Evolutionary conservation across 2,329 filamentous ascomycete genomes (phyloP).

Genomic region (Dactylonectria estremocensis): DNA sequence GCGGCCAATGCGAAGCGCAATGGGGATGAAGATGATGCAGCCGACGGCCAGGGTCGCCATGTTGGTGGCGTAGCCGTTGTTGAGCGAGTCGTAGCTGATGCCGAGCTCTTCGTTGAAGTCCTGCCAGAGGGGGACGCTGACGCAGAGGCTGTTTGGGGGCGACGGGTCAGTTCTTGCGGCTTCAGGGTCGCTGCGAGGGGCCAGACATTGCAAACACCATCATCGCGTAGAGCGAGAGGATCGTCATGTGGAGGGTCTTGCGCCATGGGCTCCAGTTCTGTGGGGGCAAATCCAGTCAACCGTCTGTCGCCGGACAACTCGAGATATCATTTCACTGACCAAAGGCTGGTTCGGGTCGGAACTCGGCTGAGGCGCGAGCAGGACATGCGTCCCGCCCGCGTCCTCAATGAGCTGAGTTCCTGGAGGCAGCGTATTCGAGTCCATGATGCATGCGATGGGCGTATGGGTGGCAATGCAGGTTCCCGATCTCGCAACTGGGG

Average conservation of each 20-base stretch:
- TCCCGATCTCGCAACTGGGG: background rate
- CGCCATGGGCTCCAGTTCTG: conserved; percentile 39
- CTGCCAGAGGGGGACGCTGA: conserved; percentile 39
- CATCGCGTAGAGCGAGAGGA: conserved; percentile 36
- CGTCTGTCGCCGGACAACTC: background rate
- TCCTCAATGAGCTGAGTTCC: conserved; percentile 39
- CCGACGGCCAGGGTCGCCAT: conserved; percentile 49
- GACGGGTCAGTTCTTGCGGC: no score
- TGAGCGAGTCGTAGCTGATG: conserved; percentile 43
- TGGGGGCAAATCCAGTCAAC: background rate
- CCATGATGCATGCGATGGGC: background rate
- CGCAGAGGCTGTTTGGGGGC: conserved; percentile 23
- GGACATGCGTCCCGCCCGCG: conserved; percentile 27
- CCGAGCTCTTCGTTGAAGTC: conserved; percentile 39
- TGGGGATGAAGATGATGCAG: conserved; percentile 53
- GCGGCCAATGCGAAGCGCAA: conserved; percentile 51
- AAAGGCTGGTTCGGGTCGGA: conserved; percentile 40
- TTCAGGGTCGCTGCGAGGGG: no score
- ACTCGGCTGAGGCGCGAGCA: conserved; percentile 37
- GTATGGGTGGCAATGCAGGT: no score
- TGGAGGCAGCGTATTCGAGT: conserved; percentile 25
- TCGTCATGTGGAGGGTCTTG: conserved; percentile 32
- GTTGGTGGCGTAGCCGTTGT: conserved; percentile 47
- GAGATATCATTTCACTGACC: conserved; percentile 1
- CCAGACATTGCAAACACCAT: conserved; percentile 41